These are phyloP conservation scores for Carallia pectinifolia DNA, from an alignment of 345 rosid genomes.

Conservation along the genomic window DNA sequence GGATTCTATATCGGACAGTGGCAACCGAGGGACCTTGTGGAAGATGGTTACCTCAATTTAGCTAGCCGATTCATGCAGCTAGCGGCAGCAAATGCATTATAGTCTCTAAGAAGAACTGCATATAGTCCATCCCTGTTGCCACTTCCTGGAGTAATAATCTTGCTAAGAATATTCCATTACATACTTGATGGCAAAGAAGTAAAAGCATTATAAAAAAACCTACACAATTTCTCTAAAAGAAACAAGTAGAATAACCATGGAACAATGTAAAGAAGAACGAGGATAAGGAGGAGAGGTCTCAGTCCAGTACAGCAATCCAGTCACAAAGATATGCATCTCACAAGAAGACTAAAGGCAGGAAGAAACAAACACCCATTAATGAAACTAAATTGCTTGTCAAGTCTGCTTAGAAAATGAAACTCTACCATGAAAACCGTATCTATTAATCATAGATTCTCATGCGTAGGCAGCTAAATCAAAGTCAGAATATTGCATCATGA, in stretches of 20 bases:
- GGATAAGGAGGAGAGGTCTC: too few relatives aligned
- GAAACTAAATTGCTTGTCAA: too few relatives aligned
- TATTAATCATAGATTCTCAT: not conserved
- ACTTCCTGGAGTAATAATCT: conserved; percentile 54
- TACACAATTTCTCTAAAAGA: not conserved
- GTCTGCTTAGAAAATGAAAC: too few relatives aligned
- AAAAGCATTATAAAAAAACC: not conserved
- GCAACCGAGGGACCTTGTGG: too few relatives aligned
- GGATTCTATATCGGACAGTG: too few relatives aligned
- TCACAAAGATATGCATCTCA: too few relatives aligned
- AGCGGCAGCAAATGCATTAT: conserved; percentile 87
- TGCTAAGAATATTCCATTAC: not conserved
- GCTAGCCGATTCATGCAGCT: conserved; percentile 97
- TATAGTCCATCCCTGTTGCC: conserved; percentile 97
- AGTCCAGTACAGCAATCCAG: too few relatives aligned
- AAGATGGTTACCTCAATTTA: conserved; percentile 65
- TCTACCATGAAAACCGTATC: too few relatives aligned
- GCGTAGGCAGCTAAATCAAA: not conserved
- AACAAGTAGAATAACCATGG: not conserved
- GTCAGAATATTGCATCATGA: not conserved
- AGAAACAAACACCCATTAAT: too few relatives aligned
- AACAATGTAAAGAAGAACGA: not conserved
- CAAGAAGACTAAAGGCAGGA: too few relatives aligned
- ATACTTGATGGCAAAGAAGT: too few relatives aligned
- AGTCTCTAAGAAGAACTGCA: conserved; percentile 91